These are phyloP conservation scores for Pholiota conissans DNA, from an alignment of 768 basidiomycete species.

Conservation along the genomic window DNA sequence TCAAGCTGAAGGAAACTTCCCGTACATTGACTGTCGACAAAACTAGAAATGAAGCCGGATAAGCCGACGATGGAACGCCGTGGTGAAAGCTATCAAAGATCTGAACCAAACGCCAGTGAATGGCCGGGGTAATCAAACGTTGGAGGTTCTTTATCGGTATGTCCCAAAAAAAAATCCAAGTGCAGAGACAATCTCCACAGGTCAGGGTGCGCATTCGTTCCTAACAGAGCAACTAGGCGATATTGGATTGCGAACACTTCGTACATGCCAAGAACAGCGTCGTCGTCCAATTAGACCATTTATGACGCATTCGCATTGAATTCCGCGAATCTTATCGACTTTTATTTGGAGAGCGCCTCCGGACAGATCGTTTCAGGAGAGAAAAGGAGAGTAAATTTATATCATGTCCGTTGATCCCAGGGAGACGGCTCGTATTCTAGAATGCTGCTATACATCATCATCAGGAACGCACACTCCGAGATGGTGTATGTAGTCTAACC, in stretches of 20 bases:
- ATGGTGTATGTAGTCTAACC: conserved; percentile 4
- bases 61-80: too few relatives aligned
- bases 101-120: neutral
- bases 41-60: too few relatives aligned
- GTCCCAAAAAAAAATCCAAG: neutral
- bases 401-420: conserved; percentile 6
- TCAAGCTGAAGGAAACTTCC: too few relatives aligned
- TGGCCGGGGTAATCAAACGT: neutral
- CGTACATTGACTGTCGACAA: too few relatives aligned
- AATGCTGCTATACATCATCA: conserved; percentile 18
- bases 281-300: neutral
- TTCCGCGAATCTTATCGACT: neutral
- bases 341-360: neutral
- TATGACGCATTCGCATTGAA: neutral
- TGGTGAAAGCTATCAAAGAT: too few relatives aligned
- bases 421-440: conserved; percentile 16
- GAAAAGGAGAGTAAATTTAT: conserved; percentile 1
- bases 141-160: neutral
- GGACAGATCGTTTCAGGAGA: neutral
- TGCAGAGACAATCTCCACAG: too few relatives aligned
- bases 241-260: neutral
- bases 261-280: neutral
- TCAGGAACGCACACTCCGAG: conserved; percentile 16
- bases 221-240: neutral
- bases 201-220: neutral